phyloP scores from a whole-genome alignment of 352 stramenopile species.

The Phytophthora palmivora region DNA sequence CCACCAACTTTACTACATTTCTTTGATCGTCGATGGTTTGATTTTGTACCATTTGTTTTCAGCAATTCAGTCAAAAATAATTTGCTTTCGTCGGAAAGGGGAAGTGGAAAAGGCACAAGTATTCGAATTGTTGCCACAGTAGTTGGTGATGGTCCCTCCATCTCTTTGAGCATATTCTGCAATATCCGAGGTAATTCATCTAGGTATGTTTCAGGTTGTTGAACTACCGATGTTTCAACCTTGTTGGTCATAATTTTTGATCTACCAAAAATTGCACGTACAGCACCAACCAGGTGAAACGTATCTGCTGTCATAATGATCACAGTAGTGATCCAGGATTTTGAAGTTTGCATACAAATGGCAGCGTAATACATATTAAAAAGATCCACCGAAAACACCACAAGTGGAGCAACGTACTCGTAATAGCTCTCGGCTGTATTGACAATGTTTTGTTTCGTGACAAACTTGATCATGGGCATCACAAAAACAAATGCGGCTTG shows the following conservation, averaged over 20 bases:
- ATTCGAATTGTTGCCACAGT: slow-evolving; percentile 1
- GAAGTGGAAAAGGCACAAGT: slow-evolving; percentile 12
- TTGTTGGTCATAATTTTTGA: not conserved
- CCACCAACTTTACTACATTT: not conserved
- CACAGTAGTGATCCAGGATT: not conserved
- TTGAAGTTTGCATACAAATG: slow-evolving; percentile 4
- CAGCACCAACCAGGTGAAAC: slow-evolving; percentile 9
- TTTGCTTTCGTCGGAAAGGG: slow-evolving; percentile 6
- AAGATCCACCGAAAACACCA: slow-evolving; percentile 17
- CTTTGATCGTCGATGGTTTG: not conserved
- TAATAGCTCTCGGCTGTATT: slow-evolving; percentile 7
- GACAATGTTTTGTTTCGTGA: slow-evolving; percentile 26
- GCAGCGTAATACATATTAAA: slow-evolving; percentile 18
- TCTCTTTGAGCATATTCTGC: not conserved
- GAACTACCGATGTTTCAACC: not conserved
- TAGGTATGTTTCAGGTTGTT: not conserved
- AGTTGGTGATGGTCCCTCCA: not conserved
- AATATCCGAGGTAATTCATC: not conserved
- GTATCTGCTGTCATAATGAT: slow-evolving; percentile 10
- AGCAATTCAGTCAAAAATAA: slow-evolving; percentile 8
- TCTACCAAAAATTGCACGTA: slow-evolving; percentile 2
- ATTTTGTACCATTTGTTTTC: not conserved
- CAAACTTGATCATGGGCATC: slow-evolving; percentile 27
- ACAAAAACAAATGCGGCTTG: slow-evolving; percentile 20
- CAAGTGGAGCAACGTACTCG: slow-evolving; percentile 17